Base-by-base conservation (phyloP, 2,329 filamentous ascomycete genomes). In the Calonectria hawksworthii region DNA sequence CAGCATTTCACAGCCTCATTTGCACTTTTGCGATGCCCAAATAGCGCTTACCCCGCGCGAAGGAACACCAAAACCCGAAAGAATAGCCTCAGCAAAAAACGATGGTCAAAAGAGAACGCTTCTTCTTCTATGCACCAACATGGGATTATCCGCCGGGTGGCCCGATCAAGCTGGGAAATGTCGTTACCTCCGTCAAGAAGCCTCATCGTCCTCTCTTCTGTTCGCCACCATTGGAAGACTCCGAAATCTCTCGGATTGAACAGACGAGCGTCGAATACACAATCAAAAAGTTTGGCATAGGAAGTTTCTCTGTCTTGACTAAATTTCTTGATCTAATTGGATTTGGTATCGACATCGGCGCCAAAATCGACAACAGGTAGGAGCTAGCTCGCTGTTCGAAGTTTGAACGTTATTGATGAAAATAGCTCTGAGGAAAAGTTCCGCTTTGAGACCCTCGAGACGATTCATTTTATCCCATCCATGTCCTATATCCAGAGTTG, bases 171-270 rank as follows among this genome's bases (percentile, higher is more conserved):
- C 34, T 77, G 4, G 74, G 74, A 18, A 77, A 76, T 72, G 64
- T 76, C 5, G 54, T 77, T 18, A 75, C 59, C 1, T 77, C 76
- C 1, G 34, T 75, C 10, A 72, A 76, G 44, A 75, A 59, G 13
- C 76, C 76, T 21, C 47, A 77, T 1, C 38, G 10, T 59, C 67
- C 75, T n/a, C 67, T 75, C 13, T 59, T 34, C 52, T 54, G 51
- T 9, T 51, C 59, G 21, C 38, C 59, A 0, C 70, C 67, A 0
- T 34, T 51, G 2, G 8, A 34, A 0, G 52, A 38, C 1, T 21
- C 50, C 0, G 69, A 66, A 2, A 5, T 77, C 3, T 73, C 59
- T 1, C 59, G 14, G 16, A 65, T 66, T 0, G 54, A 77, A 7
- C 65, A 74, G 21, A 72, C n/a, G 1, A 36, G 56, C 1, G 75